phyloP scores from a whole-genome alignment of 257 asterid species.

The Echites panduratus region DNA sequence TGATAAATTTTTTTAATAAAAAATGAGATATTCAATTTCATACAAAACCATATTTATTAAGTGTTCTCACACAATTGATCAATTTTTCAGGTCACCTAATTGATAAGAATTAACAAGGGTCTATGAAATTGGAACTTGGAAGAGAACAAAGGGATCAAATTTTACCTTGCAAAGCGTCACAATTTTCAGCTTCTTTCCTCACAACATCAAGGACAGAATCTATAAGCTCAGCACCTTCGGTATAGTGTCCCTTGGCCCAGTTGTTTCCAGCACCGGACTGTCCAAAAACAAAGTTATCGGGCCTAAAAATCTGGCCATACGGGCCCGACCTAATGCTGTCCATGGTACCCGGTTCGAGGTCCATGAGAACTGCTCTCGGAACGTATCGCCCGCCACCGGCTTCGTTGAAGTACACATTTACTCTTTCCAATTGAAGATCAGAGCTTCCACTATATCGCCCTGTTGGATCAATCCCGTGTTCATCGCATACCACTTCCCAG shows the following conservation, averaged over 20 bases:
- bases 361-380: constrained; percentile 12
- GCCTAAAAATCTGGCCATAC: constrained; percentile 9
- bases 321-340: constrained; percentile 10
- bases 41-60: too few relatives aligned
- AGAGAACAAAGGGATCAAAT: too few relatives aligned
- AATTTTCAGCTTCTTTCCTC: constrained; percentile 10
- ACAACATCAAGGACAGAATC: constrained; percentile 14
- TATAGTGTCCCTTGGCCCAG: constrained; percentile 13
- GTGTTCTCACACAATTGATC: background rate
- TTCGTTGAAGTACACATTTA: constrained; percentile 11
- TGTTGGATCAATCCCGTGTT: constrained; percentile 13
- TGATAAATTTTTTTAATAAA: too few relatives aligned
- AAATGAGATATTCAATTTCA: too few relatives aligned
- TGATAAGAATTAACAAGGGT: background rate
- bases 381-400: constrained; percentile 7
- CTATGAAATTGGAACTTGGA: background rate
- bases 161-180: constrained; percentile 6
- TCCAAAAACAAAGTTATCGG: constrained; percentile 11
- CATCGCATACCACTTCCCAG: constrained; percentile 14
- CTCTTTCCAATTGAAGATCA: constrained; percentile 13
- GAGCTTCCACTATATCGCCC: background rate
- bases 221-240: constrained; percentile 14
- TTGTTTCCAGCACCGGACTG: constrained; percentile 13
- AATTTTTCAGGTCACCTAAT: background rate
- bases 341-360: constrained; percentile 14